phyloP scores from a whole-genome alignment of 441 rosid species.

The Viola pubescens region DNA sequence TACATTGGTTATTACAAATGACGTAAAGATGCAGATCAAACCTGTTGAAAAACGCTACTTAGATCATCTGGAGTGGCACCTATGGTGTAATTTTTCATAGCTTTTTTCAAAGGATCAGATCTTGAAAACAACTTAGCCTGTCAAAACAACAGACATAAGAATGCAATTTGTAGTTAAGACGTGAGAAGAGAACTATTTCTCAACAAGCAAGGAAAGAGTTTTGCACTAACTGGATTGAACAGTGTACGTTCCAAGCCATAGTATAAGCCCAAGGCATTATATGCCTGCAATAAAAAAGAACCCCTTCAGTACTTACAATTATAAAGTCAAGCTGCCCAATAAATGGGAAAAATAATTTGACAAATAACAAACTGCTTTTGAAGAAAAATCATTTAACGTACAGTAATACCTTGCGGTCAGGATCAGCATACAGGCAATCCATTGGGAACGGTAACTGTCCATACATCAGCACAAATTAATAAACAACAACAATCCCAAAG shows the following conservation, averaged over 20 bases:
- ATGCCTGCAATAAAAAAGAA: slow-evolving; percentile 37
- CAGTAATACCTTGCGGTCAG: slow-evolving; percentile 58
- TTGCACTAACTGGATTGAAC: slow-evolving; percentile 82
- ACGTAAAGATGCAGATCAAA: slow-evolving; percentile 6
- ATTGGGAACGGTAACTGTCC: slow-evolving; percentile 73
- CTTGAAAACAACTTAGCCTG: too few species aligned
- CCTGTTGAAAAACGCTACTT: slow-evolving; percentile 85
- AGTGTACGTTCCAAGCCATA: slow-evolving; percentile 75
- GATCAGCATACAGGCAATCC: slow-evolving; percentile 87
- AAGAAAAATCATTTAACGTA: not conserved
- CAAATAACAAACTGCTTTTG: not conserved
- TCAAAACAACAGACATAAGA: too few species aligned
- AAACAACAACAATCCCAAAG: not conserved
- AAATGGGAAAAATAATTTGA: too few species aligned
- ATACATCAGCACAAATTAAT: slow-evolving; percentile 4
- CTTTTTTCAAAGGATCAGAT: too few species aligned
- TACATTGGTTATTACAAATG: too few species aligned
- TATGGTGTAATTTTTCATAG: slow-evolving; percentile 67
- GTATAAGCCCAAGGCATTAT: slow-evolving; percentile 72
- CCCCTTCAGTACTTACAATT: slow-evolving; percentile 2
- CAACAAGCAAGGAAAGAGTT: slow-evolving; percentile 8
- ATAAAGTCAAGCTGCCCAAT: not conserved
- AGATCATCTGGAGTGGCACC: slow-evolving; percentile 76
- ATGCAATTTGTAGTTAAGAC: not conserved
- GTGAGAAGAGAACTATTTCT: too few species aligned